Evolutionary conservation across 805 yeast species (phyloP), one percentile per base, ranked within the genome.

Genomic region (Wickerhamomyces ciferrii): DNA sequence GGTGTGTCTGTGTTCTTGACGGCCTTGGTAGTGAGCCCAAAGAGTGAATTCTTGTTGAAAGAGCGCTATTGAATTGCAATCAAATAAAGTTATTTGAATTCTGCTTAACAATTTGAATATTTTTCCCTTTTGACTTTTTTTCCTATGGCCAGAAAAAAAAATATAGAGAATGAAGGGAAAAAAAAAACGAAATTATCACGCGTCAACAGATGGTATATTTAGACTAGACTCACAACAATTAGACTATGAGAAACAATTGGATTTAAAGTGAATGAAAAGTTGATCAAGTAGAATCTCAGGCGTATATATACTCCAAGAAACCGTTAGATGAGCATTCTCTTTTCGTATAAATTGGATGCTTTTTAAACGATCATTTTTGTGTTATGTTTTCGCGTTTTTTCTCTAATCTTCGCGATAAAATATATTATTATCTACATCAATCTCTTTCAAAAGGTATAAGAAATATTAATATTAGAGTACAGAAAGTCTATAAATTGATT

Each of bases 401-500:
- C 25, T 6, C 5, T 23, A 6, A 6, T 23, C 25, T 23, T 23
- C 8, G 25, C 8, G 25, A 23, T 6, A 8, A 23, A 23, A n/a
- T n/a, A n/a, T n/a, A n/a, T n/a, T n/a, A n/a, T n/a, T n/a, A n/a
- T n/a, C n/a, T n/a, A n/a, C n/a, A n/a, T n/a, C n/a, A n/a, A n/a
- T n/a, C n/a, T n/a, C n/a, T n/a, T n/a, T n/a, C n/a, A n/a, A 23
- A 23, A 23, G 25, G 25, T 23, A 23, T 23, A 23, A 23, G 25
- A 8, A 19, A 11, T 7, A 35, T 19, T 13, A 19, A 19, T 19
- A 18, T 5, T 20, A 37, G 6, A 11, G 17, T 14, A 19, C 23
- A 35, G 11, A 19, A 35, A 15, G 21, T 19, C 23, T 35, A 35
- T 18, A 19, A 35, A 19, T 18, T 4, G 21, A 5, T 65, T 83